phyloP scores from a whole-genome alignment of 2,329 filamentous ascomycete genomes.

The Cylindrodendrum hubeiense region DNA sequence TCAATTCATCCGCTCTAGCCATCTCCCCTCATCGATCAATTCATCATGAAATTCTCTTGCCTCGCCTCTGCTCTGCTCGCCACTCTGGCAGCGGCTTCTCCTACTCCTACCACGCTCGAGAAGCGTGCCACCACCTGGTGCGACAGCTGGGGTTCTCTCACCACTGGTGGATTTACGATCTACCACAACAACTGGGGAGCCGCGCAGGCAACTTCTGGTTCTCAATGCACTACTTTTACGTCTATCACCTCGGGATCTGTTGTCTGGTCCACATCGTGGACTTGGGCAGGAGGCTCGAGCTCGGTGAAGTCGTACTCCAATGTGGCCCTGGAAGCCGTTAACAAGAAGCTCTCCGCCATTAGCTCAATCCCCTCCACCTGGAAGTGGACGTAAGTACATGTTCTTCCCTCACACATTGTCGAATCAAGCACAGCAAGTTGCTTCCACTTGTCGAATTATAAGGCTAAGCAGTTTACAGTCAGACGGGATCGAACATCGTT shows the following conservation, averaged over 20 bases:
- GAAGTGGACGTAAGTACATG: constrained; percentile 41
- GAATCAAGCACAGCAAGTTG: no score
- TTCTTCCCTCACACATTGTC: not conserved
- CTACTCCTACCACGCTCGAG: constrained; percentile 44
- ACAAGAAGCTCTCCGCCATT: constrained; percentile 51
- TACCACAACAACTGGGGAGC: constrained; percentile 67
- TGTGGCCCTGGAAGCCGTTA: constrained; percentile 52
- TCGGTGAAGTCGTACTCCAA: constrained; percentile 62
- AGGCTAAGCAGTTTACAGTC: constrained; percentile 40
- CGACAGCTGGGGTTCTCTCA: constrained; percentile 53
- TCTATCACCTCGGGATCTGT: constrained; percentile 50
- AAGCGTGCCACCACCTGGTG: constrained; percentile 53
- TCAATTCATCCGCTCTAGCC: not conserved
- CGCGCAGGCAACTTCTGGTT: constrained; percentile 50
- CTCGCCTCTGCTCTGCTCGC: constrained; percentile 46
- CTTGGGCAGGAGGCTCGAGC: constrained; percentile 53
- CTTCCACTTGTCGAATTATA: no score
- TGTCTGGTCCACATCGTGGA: constrained; percentile 57
- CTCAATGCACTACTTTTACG: constrained; percentile 56
- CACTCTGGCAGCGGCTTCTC: constrained; percentile 44
- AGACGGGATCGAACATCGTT: constrained; percentile 50
- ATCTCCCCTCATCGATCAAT: not conserved
- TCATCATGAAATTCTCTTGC: constrained; percentile 37
- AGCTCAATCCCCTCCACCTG: constrained; percentile 51
- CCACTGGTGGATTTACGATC: constrained; percentile 58